These are phyloP conservation scores for Colletotrichum simmondsii DNA, from an alignment of 2,329 filamentous ascomycete species.

Conservation along the genomic window DNA sequence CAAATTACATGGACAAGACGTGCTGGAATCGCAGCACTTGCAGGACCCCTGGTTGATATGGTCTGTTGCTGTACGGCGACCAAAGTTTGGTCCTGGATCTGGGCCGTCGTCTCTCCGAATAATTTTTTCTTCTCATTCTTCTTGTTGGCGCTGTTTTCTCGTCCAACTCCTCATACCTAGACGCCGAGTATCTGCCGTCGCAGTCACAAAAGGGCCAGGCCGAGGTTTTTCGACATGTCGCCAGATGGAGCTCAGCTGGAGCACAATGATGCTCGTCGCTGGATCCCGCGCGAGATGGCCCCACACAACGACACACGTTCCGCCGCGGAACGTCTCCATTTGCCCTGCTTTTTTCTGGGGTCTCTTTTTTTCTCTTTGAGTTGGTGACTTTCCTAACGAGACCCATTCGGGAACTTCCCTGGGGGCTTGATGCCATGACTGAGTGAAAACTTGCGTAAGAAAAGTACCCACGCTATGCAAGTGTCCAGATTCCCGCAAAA, in stretches of 20 bases:
- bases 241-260: constrained; percentile 19
- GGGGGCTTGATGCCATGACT: neutral
- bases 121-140: neutral
- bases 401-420: neutral
- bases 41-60: neutral
- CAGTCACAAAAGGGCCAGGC: neutral
- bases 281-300: constrained; percentile 7
- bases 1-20: constrained; percentile 7
- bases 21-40: neutral
- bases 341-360: neutral
- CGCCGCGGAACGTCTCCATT: constrained; percentile 30
- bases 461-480: neutral
- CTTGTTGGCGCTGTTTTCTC: neutral
- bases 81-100: neutral
- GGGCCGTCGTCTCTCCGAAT: neutral
- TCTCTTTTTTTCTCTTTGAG: neutral
- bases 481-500: constrained; percentile 14
- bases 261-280: constrained; percentile 14
- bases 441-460: neutral
- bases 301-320: constrained; percentile 28
- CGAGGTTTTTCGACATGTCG: neutral
- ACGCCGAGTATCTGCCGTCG: constrained; percentile 17
- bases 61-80: neutral
- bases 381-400: neutral
- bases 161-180: neutral